These are phyloP conservation scores for Penicillium psychrofluorescens DNA, from an alignment of 495 filamentous ascomycete genomes.

Conservation along the genomic window DNA sequence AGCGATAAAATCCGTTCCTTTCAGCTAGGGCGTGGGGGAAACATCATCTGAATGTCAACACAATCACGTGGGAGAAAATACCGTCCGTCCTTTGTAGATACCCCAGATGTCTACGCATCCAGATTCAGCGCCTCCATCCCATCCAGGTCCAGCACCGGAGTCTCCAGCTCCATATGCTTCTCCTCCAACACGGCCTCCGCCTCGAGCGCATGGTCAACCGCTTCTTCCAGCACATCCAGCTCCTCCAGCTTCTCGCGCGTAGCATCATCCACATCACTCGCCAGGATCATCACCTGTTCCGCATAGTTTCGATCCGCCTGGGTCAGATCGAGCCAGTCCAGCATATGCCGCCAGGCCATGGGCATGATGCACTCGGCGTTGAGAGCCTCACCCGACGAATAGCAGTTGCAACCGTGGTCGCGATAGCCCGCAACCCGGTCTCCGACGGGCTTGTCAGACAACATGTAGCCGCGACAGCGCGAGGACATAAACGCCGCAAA, in stretches of 20 bases:
- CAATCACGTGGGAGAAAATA: too few relatives aligned
- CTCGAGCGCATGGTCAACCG: neutral
- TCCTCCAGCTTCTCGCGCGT: neutral
- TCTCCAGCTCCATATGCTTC: neutral
- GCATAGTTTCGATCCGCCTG: constrained; percentile 24
- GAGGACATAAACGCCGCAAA: constrained; percentile 34
- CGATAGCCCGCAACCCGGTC: constrained; percentile 36
- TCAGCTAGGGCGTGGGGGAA: too few relatives aligned
- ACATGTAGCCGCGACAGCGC: constrained; percentile 55
- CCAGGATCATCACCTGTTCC: constrained; percentile 11
- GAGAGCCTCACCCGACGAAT: constrained; percentile 33
- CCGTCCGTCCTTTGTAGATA: too few relatives aligned
- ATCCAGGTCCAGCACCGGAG: too few relatives aligned
- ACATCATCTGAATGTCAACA: too few relatives aligned
- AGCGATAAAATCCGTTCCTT: too few relatives aligned
- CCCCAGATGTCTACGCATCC: too few relatives aligned
- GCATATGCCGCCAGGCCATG: constrained; percentile 26
- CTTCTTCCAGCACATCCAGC: neutral
- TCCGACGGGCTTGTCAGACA: constrained; percentile 40
- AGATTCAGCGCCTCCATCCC: too few relatives aligned
- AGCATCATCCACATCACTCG: constrained; percentile 5
- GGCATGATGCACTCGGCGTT: constrained; percentile 37
- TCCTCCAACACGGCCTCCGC: neutral
- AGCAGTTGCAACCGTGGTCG: constrained; percentile 39
- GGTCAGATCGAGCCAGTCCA: constrained; percentile 34